A percentile compares a stretch with the other conserved stretches of the same genome.
phyloP scores from a whole-genome alignment of 192 early-diverging fungal genomes.

The Fimicolochytrium jonesii region DNA sequence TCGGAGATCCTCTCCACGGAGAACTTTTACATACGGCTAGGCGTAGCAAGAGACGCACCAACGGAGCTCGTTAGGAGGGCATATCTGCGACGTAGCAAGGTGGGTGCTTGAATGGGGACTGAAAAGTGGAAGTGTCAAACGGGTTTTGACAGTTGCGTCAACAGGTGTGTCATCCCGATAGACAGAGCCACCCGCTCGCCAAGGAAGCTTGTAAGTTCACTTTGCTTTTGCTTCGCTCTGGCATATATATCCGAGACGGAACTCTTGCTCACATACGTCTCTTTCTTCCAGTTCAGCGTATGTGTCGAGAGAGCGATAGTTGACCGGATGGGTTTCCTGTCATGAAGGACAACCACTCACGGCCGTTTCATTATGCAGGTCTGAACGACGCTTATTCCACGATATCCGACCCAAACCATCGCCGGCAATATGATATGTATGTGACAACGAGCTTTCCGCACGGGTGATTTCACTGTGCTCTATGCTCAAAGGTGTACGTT shows the following conservation, averaged over 20 bases:
- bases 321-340: no score
- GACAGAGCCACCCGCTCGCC: conserved; percentile 22
- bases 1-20: conserved; percentile 12
- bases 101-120: no score
- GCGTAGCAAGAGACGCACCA: conserved; percentile 1
- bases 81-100: conserved; percentile 27
- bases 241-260: no score
- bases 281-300: conserved; percentile 8
- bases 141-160: not conserved
- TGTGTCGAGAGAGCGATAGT: no score
- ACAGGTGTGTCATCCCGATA: conserved; percentile 33
- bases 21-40: conserved; percentile 20
- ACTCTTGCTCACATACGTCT: not conserved
- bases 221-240: no score
- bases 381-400: conserved; percentile 22
- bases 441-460: no score
- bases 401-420: conserved; percentile 18
- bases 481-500: no score
- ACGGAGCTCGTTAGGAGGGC: conserved; percentile 13
- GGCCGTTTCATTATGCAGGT: conserved; percentile 1
- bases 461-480: not conserved
- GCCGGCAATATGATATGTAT: conserved; percentile 25
- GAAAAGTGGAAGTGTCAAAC: no score
- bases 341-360: no score
- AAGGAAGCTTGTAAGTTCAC: conserved; percentile 37